Conservation (phyloP, 805 yeast genomes). For the Lipomyces yamanashiensis region DNA sequence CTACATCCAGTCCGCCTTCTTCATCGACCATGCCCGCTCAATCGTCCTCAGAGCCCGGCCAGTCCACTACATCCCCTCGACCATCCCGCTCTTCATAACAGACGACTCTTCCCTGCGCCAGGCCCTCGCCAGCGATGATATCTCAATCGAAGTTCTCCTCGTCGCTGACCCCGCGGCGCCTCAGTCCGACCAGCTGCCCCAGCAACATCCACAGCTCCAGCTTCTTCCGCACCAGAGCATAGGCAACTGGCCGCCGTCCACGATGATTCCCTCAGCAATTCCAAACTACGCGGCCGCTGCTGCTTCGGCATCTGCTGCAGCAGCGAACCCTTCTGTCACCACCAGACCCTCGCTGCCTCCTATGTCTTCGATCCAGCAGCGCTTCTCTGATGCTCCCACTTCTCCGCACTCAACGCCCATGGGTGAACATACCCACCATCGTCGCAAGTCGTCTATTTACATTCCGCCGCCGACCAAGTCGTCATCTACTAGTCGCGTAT, state of each 20-base stretch:
- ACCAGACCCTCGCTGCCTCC: slow-evolving; percentile 8
- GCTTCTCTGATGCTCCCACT: slow-evolving; percentile 7
- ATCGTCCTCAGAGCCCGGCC: slow-evolving; percentile 14
- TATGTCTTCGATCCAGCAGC: slow-evolving; percentile 11
- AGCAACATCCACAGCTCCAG: slow-evolving; percentile 3
- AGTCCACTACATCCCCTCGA: not conserved
- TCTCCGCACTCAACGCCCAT: slow-evolving; percentile 4
- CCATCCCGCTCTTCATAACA: slow-evolving; percentile 6
- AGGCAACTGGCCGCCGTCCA: slow-evolving; percentile 5
- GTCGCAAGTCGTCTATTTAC: slow-evolving; percentile 22
- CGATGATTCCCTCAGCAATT: slow-evolving; percentile 10
- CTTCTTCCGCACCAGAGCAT: not conserved
- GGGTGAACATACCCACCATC: not conserved
- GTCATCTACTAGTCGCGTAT: slow-evolving; percentile 20
- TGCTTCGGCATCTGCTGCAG: slow-evolving; percentile 4
- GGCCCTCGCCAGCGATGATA: slow-evolving; percentile 21
- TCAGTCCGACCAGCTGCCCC: not conserved
- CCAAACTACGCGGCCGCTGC: slow-evolving; percentile 20
- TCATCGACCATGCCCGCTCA: slow-evolving; percentile 15
- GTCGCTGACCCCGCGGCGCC: slow-evolving; percentile 4
- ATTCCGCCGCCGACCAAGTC: slow-evolving; percentile 32
- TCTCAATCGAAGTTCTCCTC: slow-evolving; percentile 18
- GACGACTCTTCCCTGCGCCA: slow-evolving; percentile 21
- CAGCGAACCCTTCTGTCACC: not conserved
- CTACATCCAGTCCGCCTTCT: slow-evolving; percentile 32